phyloP scores from a whole-genome alignment of 1,284 basidiomycete genomes.

The Cystobasidium slooffiae region DNA sequence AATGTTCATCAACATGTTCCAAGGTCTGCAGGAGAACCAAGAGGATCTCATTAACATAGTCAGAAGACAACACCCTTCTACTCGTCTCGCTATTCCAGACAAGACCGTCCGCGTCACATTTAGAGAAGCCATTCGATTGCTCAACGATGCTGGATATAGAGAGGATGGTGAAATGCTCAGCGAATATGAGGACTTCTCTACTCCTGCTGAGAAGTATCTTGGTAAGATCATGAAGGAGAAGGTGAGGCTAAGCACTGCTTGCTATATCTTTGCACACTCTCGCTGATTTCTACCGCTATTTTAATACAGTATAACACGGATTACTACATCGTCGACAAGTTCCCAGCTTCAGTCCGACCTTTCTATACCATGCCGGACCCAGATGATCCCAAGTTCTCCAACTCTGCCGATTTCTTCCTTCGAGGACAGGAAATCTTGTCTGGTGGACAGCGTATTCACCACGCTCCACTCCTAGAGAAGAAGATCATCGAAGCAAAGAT shows the following conservation, averaged over 20 bases:
- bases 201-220: conserved; percentile 88
- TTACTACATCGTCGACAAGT: conserved; percentile 98
- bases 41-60: conserved; percentile 78
- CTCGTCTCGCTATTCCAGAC: conserved; percentile 58
- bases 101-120: conserved; percentile 68
- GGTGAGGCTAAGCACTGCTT: not conserved
- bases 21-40: conserved; percentile 76
- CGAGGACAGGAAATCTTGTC: conserved; percentile 97
- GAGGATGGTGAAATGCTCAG: conserved; percentile 55
- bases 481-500: conserved; percentile 51
- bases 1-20: conserved; percentile 82
- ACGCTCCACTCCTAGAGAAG: conserved; percentile 72
- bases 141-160: conserved; percentile 53
- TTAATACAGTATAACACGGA: conserved; percentile 76
- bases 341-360: conserved; percentile 87
- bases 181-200: conserved; percentile 81
- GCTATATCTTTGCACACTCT: too few species aligned
- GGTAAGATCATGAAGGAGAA: conserved; percentile 87
- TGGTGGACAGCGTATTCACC: conserved; percentile 90
- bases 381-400: conserved; percentile 83
- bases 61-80: conserved; percentile 84
- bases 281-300: not conserved
- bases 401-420: conserved; percentile 99
- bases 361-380: conserved; percentile 99
- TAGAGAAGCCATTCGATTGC: conserved; percentile 80